These are phyloP conservation scores for Lachnellula willkommii DNA, from an alignment of 2,329 filamentous ascomycete species.

Conservation along the genomic window DNA sequence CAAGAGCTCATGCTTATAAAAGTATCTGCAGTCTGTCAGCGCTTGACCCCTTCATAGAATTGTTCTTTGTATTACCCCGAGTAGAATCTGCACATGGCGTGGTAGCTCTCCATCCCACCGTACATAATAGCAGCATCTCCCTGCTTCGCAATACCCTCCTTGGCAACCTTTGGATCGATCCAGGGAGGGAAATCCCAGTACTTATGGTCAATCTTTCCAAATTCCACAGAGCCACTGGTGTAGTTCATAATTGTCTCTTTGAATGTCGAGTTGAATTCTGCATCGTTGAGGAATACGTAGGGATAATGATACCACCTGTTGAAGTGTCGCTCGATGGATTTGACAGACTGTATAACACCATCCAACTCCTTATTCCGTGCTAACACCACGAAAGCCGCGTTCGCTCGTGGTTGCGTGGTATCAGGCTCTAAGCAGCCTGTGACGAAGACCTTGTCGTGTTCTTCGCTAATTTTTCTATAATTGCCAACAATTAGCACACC, in stretches of 20 bases:
- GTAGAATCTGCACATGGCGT: slow-evolving; percentile 99
- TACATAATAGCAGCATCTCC: slow-evolving; percentile 99
- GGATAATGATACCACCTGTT: slow-evolving; percentile 99
- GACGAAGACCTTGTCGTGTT: slow-evolving; percentile 94
- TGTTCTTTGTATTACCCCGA: slow-evolving; percentile 63
- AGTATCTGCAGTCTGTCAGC: slow-evolving; percentile 55
- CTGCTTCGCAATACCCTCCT: slow-evolving; percentile 94
- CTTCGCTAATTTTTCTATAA: slow-evolving; percentile 86
- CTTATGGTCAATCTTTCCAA: slow-evolving; percentile 81
- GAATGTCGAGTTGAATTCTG: slow-evolving; percentile 92
- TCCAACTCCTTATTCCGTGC: slow-evolving; percentile 95
- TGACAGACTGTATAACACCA: slow-evolving; percentile 91
- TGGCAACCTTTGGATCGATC: slow-evolving; percentile 88
- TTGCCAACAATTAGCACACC: slow-evolving; percentile 14
- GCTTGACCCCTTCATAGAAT: neutral
- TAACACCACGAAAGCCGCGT: slow-evolving; percentile 91
- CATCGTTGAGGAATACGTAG: slow-evolving; percentile 97
- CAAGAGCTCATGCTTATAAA: slow-evolving; percentile 93
- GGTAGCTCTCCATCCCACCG: slow-evolving; percentile 96
- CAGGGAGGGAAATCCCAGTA: slow-evolving; percentile 98
- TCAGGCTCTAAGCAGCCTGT: slow-evolving; percentile 82
- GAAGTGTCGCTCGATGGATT: slow-evolving; percentile 97
- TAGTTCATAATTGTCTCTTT: slow-evolving; percentile 83
- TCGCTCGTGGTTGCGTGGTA: slow-evolving; percentile 73
- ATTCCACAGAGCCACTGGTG: slow-evolving; percentile 82